Evolutionary conservation across 78 protist species (phyloP), one percentile per base, ranked within the genome.

Genomic region (Pelomyxa schiedti): DNA sequence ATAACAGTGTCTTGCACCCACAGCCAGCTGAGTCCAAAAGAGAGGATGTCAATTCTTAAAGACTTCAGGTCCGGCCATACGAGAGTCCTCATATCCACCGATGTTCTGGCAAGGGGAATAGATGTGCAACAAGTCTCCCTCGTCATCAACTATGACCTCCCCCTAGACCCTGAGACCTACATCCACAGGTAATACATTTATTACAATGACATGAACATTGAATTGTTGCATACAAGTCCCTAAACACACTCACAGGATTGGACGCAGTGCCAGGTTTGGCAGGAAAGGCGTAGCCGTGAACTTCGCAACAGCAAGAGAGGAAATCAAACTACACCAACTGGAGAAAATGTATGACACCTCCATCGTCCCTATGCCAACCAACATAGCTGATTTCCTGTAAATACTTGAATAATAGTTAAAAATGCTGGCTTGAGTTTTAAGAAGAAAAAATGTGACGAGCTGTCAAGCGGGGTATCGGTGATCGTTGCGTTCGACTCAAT

Each of bases 71-170:
- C 89, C 0, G 99, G 99, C 64, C 37, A 83, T 3, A 66, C 88
- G 26, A 97, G 99, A 47, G 97, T 98, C 37, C 92, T 98, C 84
- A 95, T 98, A 91, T 91, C 99, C 67, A 98, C 99, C 73, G 99
- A 98, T 77, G 77, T 98, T n/a, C 83, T 93, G 28, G 98, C 99
- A 39, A 90, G 99, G 24, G 99, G 99, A 68, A 93, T 97, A 52
- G 99, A 97, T 77, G 98, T 97, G 58, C 95, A 90, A 83, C 97
- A 93, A 84, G 99, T 97, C 1, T 93, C 98, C 9, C 90, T 97
- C 41, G 98, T 96, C 53, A 91, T 97, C 83, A 94, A 94, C 96
- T 97, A 90, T 81, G 99, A 97, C 79, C 80, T 97, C n/a, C 99
- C 99, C 77, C 69, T 73, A 82, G 90, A 90, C 82, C 80, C 94